Evolutionary conservation across 2,329 filamentous ascomycete species (phyloP).

Genomic region (Aspergillus melleus): DNA sequence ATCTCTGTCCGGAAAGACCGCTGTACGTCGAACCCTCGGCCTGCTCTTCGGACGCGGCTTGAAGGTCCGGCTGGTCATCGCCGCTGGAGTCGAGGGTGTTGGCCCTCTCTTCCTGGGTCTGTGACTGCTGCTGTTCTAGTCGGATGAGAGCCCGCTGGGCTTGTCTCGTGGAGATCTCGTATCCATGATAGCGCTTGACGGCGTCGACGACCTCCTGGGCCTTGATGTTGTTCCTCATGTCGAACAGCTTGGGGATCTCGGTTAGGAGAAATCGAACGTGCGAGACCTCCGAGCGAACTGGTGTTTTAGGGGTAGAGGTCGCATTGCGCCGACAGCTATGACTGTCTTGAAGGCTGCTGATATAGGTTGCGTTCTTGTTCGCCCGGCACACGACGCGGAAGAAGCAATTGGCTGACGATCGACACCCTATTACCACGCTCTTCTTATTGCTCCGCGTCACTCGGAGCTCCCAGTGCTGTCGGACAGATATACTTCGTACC

Average conservation of each 20-base stretch:
- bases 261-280: conserved; percentile 40
- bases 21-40: conserved; percentile 27
- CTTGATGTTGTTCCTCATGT: conserved; percentile 37
- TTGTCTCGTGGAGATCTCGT: conserved; percentile 41
- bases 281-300: conserved; percentile 42
- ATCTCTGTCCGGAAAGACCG: conserved; percentile 32
- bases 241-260: conserved; percentile 43
- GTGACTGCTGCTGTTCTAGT: conserved; percentile 32
- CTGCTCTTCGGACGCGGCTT: conserved; percentile 26
- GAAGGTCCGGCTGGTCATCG: conserved; percentile 27
- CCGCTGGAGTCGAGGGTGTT: conserved; percentile 25
- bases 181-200: conserved; percentile 43
- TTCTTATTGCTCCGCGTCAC: conserved; percentile 44
- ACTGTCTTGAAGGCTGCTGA: conserved; percentile 40
- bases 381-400: conserved; percentile 43
- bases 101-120: conserved; percentile 22
- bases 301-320: conserved; percentile 29
- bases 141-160: conserved; percentile 40
- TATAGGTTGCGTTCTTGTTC: conserved; percentile 42
- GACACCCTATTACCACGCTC: conserved; percentile 43
- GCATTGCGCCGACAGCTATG: conserved; percentile 38
- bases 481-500: conserved; percentile 42
- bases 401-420: conserved; percentile 39
- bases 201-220: conserved; percentile 42
- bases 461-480: conserved; percentile 43